phyloP scores from a whole-genome alignment of 208 protist species.

The Leishmania aethiopica region DNA sequence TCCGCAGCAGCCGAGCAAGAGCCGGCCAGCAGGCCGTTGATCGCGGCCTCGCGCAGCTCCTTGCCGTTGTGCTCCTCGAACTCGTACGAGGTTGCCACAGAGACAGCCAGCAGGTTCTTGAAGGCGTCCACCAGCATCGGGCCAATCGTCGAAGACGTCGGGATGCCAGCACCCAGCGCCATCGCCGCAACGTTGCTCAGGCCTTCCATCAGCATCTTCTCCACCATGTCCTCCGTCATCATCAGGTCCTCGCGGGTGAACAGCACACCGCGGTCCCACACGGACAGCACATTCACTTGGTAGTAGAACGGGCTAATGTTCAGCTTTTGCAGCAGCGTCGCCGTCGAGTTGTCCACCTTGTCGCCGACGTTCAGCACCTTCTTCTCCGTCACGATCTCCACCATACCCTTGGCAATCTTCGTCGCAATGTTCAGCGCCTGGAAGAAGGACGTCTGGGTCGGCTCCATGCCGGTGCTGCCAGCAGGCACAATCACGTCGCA shows the following conservation, averaged over 20 bases:
- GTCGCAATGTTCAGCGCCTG: conserved; percentile 99
- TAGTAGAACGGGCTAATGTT: conserved; percentile 99
- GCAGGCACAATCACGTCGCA: conserved; percentile 96
- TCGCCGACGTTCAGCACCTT: conserved; percentile 95
- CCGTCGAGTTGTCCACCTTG: conserved; percentile 97
- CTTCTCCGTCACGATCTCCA: conserved; percentile 98
- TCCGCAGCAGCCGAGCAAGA: conserved; percentile 68
- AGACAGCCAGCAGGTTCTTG: conserved; percentile 97
- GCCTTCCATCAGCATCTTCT: conserved; percentile 83
- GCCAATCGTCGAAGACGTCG: conserved; percentile 95
- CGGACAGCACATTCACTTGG: conserved; percentile 89
- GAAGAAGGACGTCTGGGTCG: conserved; percentile 99
- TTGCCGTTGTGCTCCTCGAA: conserved; percentile 84
- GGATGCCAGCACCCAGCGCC: conserved; percentile 95
- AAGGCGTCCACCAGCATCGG: conserved; percentile 96
- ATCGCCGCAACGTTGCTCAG: conserved; percentile 94
- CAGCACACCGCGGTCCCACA: conserved; percentile 97
- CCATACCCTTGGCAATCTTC: conserved; percentile 98
- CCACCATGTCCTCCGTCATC: conserved; percentile 94
- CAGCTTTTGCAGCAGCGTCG: conserved; percentile 97
- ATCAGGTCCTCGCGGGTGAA: conserved; percentile 95
- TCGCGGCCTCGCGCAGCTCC: conserved; percentile 91
- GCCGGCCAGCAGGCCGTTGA: conserved; percentile 82
- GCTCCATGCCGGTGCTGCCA: conserved; percentile 97
- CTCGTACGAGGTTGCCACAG: conserved; percentile 94